These are phyloP conservation scores for Pachysandra terminalis DNA, from an alignment of 164 flowering plant species.

Conservation along the genomic window DNA sequence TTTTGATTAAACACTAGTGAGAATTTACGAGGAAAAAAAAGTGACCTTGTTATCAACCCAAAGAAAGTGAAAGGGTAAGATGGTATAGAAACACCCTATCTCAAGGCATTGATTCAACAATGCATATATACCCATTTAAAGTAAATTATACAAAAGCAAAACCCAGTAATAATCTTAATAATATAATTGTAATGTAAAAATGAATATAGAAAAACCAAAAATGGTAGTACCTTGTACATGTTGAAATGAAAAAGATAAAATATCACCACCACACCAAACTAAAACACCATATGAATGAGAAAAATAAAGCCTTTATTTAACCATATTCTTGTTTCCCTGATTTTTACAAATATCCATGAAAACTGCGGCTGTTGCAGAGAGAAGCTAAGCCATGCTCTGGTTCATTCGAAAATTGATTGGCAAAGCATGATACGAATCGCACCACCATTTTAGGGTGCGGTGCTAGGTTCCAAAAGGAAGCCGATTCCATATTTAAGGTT, in stretches of 20 bases:
- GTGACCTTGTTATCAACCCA: too few species aligned
- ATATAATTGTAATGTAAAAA: constrained; percentile 7
- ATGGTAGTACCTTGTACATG: constrained; percentile 11
- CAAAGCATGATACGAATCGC: neutral
- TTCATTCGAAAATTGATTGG: neutral
- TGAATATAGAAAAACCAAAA: constrained; percentile 22
- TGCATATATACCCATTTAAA: too few species aligned
- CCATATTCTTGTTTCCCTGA: constrained; percentile 5
- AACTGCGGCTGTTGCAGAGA: too few species aligned
- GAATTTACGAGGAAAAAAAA: too few species aligned
- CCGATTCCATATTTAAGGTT: neutral
- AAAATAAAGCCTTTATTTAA: neutral
- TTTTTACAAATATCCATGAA: neutral
- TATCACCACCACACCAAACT: constrained; percentile 11
- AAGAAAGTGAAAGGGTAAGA: too few species aligned
- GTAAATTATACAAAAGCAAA: too few species aligned
- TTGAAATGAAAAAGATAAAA: neutral
- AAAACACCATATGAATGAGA: neutral
- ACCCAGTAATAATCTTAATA: too few species aligned
- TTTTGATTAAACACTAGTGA: too few species aligned
- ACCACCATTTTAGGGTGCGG: too few species aligned
- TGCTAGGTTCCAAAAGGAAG: neutral
- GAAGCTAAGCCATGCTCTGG: neutral
- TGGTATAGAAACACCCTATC: too few species aligned
- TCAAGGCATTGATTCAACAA: too few species aligned